These are phyloP conservation scores for Haplosporangium sp. DNA, from an alignment of 371 early-diverging fungal genomes.

Conservation along the genomic window DNA sequence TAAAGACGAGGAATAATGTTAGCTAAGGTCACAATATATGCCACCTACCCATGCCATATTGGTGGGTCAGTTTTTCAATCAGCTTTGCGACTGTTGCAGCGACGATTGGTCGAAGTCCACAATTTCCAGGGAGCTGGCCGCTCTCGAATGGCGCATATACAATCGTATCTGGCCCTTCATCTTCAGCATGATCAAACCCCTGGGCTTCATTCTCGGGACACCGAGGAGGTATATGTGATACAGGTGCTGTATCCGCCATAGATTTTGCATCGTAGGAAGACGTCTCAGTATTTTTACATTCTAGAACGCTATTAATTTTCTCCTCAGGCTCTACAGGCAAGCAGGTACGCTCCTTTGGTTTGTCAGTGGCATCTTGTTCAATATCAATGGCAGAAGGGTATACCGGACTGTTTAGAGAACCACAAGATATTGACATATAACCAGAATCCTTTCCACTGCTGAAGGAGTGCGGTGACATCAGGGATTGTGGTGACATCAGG, in stretches of 20 bases:
- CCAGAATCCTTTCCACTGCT: slow-evolving; percentile 30
- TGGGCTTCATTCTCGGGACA: slow-evolving; percentile 36
- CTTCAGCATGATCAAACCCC: slow-evolving; percentile 29
- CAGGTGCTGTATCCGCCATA: not conserved
- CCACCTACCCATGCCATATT: slow-evolving; percentile 64
- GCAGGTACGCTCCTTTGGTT: not conserved
- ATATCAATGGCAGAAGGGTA: not conserved
- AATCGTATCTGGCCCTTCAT: slow-evolving; percentile 26
- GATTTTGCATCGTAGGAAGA: not conserved
- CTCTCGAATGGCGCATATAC: slow-evolving; percentile 17
- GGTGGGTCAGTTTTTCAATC: slow-evolving; percentile 70
- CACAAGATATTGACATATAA: slow-evolving; percentile 14
- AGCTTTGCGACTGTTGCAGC: slow-evolving; percentile 70
- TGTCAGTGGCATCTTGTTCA: not conserved
- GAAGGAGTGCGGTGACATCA: slow-evolving; percentile 20
- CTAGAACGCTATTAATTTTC: not conserved
- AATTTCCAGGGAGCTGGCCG: slow-evolving; percentile 1
- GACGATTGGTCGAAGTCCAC: slow-evolving; percentile 45
- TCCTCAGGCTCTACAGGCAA: not conserved
- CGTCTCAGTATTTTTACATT: not conserved
- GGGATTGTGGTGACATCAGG: slow-evolving; percentile 19
- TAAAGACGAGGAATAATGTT: not conserved
- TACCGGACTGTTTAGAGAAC: not conserved
- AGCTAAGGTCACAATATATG: not conserved
- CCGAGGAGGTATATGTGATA: slow-evolving; percentile 26